Evolutionary conservation across 2,329 filamentous ascomycete genomes (phyloP).

Genomic region (Fusarium fracticaudum): DNA sequence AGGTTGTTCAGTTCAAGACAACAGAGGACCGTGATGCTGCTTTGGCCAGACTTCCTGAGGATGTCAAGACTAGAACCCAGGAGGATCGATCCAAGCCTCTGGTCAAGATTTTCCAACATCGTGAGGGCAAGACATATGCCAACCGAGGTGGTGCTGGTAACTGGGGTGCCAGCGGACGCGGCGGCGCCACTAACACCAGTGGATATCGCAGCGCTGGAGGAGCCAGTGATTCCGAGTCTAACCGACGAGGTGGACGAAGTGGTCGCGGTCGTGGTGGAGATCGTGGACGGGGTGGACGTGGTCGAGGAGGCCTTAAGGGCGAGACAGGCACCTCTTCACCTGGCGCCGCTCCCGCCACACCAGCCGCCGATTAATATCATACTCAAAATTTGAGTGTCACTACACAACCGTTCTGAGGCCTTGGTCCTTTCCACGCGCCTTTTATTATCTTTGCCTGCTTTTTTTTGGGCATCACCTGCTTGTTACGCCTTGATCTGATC

Average conservation of each 20-base stretch:
- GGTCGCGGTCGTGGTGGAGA: conserved; percentile 67
- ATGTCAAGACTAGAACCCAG: conserved; percentile 76
- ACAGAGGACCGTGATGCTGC: conserved; percentile 83
- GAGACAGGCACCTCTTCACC: conserved; percentile 65
- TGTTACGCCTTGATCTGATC: conserved; percentile 36
- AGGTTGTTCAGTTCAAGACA: conserved; percentile 86
- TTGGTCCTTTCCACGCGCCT: conserved; percentile 23
- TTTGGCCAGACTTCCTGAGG: conserved; percentile 76
- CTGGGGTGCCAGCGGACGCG: conserved; percentile 73
- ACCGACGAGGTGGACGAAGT: conserved; percentile 65
- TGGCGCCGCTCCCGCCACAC: conserved; percentile 61
- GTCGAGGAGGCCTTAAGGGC: conserved; percentile 67
- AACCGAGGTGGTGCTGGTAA: conserved; percentile 73
- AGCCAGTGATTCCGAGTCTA: conserved; percentile 74
- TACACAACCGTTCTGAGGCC: conserved; percentile 23
- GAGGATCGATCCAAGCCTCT: conserved; percentile 82
- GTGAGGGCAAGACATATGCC: conserved; percentile 63
- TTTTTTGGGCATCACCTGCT: conserved; percentile 32
- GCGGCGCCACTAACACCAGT: conserved; percentile 66
- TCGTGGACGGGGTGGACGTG: conserved; percentile 65
- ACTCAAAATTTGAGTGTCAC: conserved; percentile 20
- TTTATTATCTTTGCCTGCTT: conserved; percentile 28
- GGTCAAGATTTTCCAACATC: conserved; percentile 84
- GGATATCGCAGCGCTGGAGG: conserved; percentile 87
- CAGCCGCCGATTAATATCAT: conserved; percentile 51